A percentile compares a stretch with the other conserved stretches of the same genome.
Conservation (phyloP, 352 stramenopile genomes). For the Peronospora belbahrii region DNA sequence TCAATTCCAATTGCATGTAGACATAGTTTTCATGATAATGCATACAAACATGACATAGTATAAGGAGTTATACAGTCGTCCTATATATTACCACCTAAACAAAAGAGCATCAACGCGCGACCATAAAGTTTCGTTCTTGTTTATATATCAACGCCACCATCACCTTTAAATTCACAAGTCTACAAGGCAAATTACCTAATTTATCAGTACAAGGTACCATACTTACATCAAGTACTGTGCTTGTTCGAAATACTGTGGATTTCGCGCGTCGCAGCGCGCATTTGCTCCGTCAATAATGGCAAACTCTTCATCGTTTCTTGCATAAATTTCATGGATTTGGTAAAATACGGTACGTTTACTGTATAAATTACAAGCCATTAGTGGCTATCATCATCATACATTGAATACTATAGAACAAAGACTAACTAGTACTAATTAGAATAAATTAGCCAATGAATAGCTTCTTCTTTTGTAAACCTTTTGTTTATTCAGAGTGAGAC, state of each 20-base stretch:
- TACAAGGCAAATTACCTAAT: slow-evolving; percentile 18
- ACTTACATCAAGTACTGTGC: slow-evolving; percentile 14
- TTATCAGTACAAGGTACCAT: too few relatives aligned
- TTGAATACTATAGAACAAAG: too few relatives aligned
- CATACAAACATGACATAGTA: slow-evolving; percentile 1
- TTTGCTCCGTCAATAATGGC: slow-evolving; percentile 34
- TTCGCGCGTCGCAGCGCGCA: slow-evolving; percentile 40
- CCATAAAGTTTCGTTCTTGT: slow-evolving; percentile 58
- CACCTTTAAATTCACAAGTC: slow-evolving; percentile 63
- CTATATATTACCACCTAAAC: slow-evolving; percentile 27
- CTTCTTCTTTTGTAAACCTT: too few relatives aligned
- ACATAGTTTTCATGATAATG: slow-evolving; percentile 41
- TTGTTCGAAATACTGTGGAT: slow-evolving; percentile 51
- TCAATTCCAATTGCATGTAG: slow-evolving; percentile 51
- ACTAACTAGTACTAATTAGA: too few relatives aligned
- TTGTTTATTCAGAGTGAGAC: too few relatives aligned
- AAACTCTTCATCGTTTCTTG: slow-evolving; percentile 5
- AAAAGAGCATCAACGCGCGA: slow-evolving; percentile 62
- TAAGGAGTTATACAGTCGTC: too few relatives aligned
- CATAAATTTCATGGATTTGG: too few relatives aligned
- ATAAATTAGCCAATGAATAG: too few relatives aligned
- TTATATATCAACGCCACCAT: slow-evolving; percentile 56
- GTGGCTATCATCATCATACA: too few relatives aligned
- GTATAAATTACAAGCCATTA: too few relatives aligned
- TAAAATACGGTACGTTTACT: too few relatives aligned